Conservation (phyloP, 768 basidiomycete genomes). For the Dendrothele bispora region DNA sequence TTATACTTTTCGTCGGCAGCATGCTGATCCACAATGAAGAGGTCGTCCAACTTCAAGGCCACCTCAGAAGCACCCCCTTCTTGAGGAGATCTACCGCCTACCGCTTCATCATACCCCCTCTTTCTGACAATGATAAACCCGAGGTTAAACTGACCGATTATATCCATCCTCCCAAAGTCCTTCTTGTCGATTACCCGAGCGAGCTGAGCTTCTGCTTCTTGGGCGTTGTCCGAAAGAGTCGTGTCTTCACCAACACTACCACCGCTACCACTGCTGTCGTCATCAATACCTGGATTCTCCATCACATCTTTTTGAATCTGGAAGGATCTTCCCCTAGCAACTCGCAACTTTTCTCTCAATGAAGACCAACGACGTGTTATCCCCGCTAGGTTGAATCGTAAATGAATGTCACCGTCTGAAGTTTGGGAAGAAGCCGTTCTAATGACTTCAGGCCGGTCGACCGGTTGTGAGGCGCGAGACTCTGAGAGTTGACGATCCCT, state of each 20-base stretch:
- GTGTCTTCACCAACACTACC: constrained; percentile 41
- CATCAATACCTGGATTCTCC: background rate
- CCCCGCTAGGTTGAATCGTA: constrained; percentile 34
- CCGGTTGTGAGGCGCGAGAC: constrained; percentile 12
- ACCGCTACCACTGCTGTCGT: constrained; percentile 8
- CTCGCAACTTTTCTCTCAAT: constrained; percentile 5
- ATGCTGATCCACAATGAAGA: constrained; percentile 97
- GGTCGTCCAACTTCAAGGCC: constrained; percentile 60
- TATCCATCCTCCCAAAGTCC: constrained; percentile 82
- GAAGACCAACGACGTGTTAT: constrained; percentile 24
- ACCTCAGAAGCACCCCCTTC: constrained; percentile 11
- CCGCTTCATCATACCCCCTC: constrained; percentile 17
- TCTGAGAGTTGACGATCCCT: background rate
- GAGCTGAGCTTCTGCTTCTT: constrained; percentile 65
- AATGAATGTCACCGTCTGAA: constrained; percentile 20
- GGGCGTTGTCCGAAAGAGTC: no score
- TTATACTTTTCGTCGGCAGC: constrained; percentile 99
- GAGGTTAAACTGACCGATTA: constrained; percentile 93
- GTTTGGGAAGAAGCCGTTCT: constrained; percentile 19
- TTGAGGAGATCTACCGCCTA: background rate
- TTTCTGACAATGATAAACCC: constrained; percentile 90
- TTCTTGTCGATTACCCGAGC: constrained; percentile 82
- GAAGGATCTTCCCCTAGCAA: background rate
- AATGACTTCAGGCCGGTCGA: constrained; percentile 41
- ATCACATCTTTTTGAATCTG: no score